Percentiles rank a stretch among this genome's conserved stretches.
Conservation (phyloP, 2,329 filamentous ascomycete genomes). For the Macrophomina phaseolina region DNA sequence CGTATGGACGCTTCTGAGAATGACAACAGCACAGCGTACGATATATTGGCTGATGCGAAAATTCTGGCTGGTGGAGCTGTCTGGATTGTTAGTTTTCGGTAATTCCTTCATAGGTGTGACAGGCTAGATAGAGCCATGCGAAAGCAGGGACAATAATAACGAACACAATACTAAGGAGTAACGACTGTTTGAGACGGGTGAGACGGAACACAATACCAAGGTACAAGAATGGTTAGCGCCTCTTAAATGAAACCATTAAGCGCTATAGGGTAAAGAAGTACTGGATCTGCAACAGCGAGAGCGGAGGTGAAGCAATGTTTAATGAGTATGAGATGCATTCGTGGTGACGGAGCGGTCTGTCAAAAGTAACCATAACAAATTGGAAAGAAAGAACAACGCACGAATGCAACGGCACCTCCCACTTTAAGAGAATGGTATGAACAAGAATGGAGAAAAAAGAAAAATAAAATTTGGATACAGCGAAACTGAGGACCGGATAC, state of each 20-base stretch:
- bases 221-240: conserved; percentile 1
- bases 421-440: too few species aligned
- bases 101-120: background rate
- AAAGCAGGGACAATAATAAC: conserved; percentile 4
- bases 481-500: too few species aligned
- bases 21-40: background rate
- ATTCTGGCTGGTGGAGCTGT: background rate
- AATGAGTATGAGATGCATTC: too few species aligned
- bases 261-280: too few species aligned
- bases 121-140: background rate
- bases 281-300: background rate
- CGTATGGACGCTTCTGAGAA: background rate
- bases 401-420: too few species aligned
- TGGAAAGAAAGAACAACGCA: too few species aligned
- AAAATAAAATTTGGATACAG: too few species aligned
- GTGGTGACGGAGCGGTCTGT: too few species aligned
- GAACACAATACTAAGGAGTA: conserved; percentile 16
- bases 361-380: too few species aligned
- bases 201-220: conserved; percentile 23
- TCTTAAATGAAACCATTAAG: background rate
- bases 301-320: background rate
- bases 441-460: too few species aligned
- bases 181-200: conserved; percentile 24
- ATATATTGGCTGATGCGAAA: background rate
- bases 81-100: background rate